Conservation (phyloP, 1,284 basidiomycete genomes). For the Ustilago lituana region DNA sequence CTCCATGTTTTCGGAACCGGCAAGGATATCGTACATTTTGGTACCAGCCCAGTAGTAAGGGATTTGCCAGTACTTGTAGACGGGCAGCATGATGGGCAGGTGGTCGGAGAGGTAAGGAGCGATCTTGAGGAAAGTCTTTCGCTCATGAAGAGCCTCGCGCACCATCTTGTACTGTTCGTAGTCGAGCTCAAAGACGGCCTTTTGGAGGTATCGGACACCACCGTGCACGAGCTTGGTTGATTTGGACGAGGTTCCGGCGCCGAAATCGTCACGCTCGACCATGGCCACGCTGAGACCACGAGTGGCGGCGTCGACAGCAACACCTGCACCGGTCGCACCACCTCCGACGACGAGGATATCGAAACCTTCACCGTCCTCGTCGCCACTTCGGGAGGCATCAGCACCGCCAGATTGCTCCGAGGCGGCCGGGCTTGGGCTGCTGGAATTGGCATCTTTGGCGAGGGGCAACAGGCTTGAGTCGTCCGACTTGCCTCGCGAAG, state of each 20-base stretch:
- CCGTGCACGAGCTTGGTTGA: conserved; percentile 98
- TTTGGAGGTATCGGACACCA: conserved; percentile 95
- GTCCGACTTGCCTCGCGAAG: conserved; percentile 43
- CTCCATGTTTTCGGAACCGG: conserved; percentile 97
- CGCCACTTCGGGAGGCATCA: conserved; percentile 27
- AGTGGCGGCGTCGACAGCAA: conserved; percentile 91
- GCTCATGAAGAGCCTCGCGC: conserved; percentile 89
- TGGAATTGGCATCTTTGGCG: conserved; percentile 48
- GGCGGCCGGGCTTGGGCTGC: conserved; percentile 59
- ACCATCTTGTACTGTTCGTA: conserved; percentile 90
- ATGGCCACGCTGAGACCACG: conserved; percentile 90
- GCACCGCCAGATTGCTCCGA: conserved; percentile 37
- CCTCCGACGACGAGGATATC: conserved; percentile 86
- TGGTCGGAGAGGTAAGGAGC: conserved; percentile 92
- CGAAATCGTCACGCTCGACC: conserved; percentile 93
- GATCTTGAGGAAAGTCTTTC: conserved; percentile 91
- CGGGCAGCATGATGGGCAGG: conserved; percentile 92
- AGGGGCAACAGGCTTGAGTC: conserved; percentile 48
- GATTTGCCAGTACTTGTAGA: conserved; percentile 91
- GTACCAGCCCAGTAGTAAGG: conserved; percentile 96
- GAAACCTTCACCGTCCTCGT: conserved; percentile 60
- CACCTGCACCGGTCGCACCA: conserved; percentile 92
- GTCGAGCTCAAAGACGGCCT: conserved; percentile 93
- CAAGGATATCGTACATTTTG: conserved; percentile 95
- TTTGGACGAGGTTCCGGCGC: conserved; percentile 90